These are phyloP conservation scores for Panellus pusillus DNA, from an alignment of 768 basidiomycete genomes.

Conservation along the genomic window DNA sequence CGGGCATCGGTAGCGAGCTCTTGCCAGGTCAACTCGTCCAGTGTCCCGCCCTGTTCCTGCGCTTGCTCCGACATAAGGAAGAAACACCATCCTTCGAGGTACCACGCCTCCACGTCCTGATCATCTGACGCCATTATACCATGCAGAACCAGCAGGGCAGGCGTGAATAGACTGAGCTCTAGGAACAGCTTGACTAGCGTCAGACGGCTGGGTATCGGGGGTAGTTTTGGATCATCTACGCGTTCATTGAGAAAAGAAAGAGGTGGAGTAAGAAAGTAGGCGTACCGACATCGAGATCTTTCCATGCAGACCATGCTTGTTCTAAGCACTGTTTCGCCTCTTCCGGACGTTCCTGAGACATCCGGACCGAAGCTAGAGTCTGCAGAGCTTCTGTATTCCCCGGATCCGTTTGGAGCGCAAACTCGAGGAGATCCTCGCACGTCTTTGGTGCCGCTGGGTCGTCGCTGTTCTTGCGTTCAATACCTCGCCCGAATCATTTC, in stretches of 20 bases:
- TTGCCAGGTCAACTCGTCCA: slow-evolving; percentile 63
- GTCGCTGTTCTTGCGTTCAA: slow-evolving; percentile 46
- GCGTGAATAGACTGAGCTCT: slow-evolving; percentile 68
- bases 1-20: slow-evolving; percentile 78
- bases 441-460: slow-evolving; percentile 79
- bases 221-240: slow-evolving; percentile 65
- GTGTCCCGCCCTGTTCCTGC: slow-evolving; percentile 51
- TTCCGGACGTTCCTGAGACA: slow-evolving; percentile 83
- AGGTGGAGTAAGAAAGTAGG: slow-evolving; percentile 13
- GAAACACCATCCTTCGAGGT: slow-evolving; percentile 93
- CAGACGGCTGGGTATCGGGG: slow-evolving; percentile 71
- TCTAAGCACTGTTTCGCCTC: slow-evolving; percentile 75
- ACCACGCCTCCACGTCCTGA: slow-evolving; percentile 89
- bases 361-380: slow-evolving; percentile 78
- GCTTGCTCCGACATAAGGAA: slow-evolving; percentile 78
- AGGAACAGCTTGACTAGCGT: slow-evolving; percentile 79
- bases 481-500: background rate
- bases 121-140: slow-evolving; percentile 82
- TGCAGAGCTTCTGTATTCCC: slow-evolving; percentile 79
- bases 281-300: slow-evolving; percentile 61
- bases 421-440: slow-evolving; percentile 73
- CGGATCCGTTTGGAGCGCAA: slow-evolving; percentile 74
- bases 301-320: slow-evolving; percentile 67
- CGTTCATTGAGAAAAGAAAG: background rate
- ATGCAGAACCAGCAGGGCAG: slow-evolving; percentile 74